Conservation (phyloP, 2,329 filamentous ascomycete species). For the Neurospora sp. region DNA sequence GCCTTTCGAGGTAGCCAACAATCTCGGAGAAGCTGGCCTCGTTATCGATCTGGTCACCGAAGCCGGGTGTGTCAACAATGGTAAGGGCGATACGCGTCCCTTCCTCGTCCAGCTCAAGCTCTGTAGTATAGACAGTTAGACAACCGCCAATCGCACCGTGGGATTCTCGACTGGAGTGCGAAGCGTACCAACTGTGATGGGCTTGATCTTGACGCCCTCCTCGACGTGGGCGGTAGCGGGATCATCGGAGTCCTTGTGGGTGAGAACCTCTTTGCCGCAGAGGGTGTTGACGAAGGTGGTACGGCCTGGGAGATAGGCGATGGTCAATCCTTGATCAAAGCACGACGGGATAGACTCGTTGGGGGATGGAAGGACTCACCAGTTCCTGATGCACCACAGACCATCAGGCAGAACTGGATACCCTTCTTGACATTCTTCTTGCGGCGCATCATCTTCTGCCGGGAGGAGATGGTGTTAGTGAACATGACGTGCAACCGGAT, state of each 20-base stretch:
- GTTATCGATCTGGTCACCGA: conserved; percentile 98
- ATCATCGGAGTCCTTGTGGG: conserved; percentile 90
- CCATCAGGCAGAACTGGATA: conserved; percentile 99
- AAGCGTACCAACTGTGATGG: conserved; percentile 83
- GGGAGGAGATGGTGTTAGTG: conserved; percentile 18
- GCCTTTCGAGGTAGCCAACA: conserved; percentile 94
- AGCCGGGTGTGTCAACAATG: conserved; percentile 96
- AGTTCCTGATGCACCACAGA: conserved; percentile 96
- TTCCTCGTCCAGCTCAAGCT: conserved; percentile 94
- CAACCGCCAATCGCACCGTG: conserved; percentile 20
- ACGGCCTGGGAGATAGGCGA: conserved; percentile 51
- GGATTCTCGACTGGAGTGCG: conserved; percentile 1
- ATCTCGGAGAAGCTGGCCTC: conserved; percentile 98
- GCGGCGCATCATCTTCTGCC: conserved; percentile 87
- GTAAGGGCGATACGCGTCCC: conserved; percentile 96
- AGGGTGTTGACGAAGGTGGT: conserved; percentile 99
- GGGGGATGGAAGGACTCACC: conserved; percentile 47
- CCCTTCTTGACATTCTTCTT: conserved; percentile 99
- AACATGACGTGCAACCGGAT: conserved; percentile 5
- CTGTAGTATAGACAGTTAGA: conserved; percentile 32
- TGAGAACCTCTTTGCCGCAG: conserved; percentile 85
- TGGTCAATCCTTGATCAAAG: conserved; percentile 7
- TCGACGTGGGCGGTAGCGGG: conserved; percentile 80
- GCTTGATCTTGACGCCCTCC: conserved; percentile 97
- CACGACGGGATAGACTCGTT: conserved; percentile 5